Percentiles rank a stretch among this genome's conserved stretches.
Evolutionary conservation across 2,329 filamentous ascomycete species (phyloP).

Genomic region (Trichoderma atrobrunneum): DNA sequence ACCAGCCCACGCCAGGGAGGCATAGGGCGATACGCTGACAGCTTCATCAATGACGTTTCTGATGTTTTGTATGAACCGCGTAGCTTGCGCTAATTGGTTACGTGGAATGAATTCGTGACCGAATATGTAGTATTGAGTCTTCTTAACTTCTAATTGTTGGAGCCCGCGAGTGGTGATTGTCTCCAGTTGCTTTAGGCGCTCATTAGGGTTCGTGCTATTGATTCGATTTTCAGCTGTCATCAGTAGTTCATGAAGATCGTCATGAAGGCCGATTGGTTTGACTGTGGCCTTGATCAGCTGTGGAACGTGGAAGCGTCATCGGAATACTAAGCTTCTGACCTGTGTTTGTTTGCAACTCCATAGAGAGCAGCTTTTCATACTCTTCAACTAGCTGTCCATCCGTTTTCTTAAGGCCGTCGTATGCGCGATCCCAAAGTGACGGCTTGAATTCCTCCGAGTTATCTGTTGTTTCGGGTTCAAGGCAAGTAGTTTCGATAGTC

Average conservation of each 20-base stretch:
- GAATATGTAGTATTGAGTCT: neutral
- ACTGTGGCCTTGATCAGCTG: neutral
- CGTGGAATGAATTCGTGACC: neutral
- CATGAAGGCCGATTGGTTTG: neutral
- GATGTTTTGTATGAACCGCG: neutral
- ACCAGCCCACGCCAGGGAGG: neutral
- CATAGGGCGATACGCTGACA: neutral
- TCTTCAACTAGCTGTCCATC: neutral
- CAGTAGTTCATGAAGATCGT: rapidly evolving
- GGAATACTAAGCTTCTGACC: neutral
- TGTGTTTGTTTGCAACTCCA: neutral
- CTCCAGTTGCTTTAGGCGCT: neutral
- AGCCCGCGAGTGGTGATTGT: neutral
- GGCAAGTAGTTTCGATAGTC: no score
- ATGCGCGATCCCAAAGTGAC: neutral
- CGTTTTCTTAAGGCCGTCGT: neutral
- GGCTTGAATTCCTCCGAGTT: neutral
- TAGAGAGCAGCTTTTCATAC: neutral
- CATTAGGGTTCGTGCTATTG: rapidly evolving
- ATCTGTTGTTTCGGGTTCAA: no score
- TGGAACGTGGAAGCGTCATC: neutral
- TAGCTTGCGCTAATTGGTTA: neutral
- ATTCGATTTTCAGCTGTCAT: neutral
- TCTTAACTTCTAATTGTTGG: rapidly evolving
- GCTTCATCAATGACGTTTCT: neutral